A percentile compares a stretch with the other conserved stretches of the same genome.
Conservation (phyloP, 2,329 filamentous ascomycete genomes). For the Passalora sequoiae region DNA sequence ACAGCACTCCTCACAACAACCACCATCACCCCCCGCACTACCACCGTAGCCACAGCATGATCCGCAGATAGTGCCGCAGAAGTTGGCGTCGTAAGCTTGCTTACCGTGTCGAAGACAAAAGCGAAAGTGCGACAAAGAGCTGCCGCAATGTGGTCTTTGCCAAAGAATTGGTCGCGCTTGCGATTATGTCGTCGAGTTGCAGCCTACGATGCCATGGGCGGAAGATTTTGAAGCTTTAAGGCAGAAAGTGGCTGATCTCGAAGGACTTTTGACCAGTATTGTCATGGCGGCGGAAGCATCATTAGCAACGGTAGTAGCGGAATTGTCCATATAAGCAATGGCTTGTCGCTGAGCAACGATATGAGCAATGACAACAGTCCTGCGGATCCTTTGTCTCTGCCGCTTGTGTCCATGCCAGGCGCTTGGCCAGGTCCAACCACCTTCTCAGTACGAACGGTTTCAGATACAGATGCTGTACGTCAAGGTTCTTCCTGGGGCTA, state of each 20-base stretch:
- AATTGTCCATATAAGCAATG: constrained; percentile 9
- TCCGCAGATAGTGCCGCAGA: neutral
- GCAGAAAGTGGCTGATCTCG: constrained; percentile 24
- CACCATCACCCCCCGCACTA: no score
- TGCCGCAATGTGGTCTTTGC: constrained; percentile 48
- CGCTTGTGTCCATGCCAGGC: constrained; percentile 2
- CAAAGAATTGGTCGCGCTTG: constrained; percentile 23
- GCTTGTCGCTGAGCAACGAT: constrained; percentile 1
- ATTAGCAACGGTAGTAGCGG: constrained; percentile 11
- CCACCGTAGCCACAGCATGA: neutral
- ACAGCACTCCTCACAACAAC: neutral
- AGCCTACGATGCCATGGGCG: constrained; percentile 11
- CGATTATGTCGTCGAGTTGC: constrained; percentile 21
- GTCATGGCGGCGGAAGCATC: neutral
- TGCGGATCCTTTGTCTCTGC: constrained; percentile 25
- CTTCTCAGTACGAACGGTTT: constrained; percentile 39
- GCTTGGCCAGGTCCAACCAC: constrained; percentile 12
- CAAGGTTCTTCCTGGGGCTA: constrained; percentile 38
- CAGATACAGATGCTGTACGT: constrained; percentile 38
- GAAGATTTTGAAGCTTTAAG: constrained; percentile 22
- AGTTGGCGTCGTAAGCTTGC: constrained; percentile 40
- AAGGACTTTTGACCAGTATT: constrained; percentile 15
- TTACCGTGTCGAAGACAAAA: constrained; percentile 46
- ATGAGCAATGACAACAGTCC: constrained; percentile 25
- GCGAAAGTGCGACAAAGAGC: constrained; percentile 48